Conservation (phyloP, 768 basidiomycete genomes). For the Gymnopilus dilepis region DNA sequence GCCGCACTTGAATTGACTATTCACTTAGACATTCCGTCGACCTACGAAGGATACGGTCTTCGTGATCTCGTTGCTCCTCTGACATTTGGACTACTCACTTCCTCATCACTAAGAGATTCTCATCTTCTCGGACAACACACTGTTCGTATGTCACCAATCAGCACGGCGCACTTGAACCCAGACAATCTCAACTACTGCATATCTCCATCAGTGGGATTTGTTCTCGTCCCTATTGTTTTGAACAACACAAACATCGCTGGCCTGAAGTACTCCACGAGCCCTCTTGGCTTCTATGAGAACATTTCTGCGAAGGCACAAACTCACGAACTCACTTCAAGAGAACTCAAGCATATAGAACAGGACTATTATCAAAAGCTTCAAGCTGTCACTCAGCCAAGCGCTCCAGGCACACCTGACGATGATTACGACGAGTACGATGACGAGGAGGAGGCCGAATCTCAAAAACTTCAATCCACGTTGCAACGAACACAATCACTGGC, state of each 20-base stretch:
- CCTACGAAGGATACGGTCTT: constrained; percentile 52
- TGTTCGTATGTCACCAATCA: constrained; percentile 90
- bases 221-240: constrained; percentile 82
- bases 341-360: constrained; percentile 71
- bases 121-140: constrained; percentile 88
- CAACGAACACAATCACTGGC: constrained; percentile 78
- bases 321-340: constrained; percentile 62
- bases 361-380: constrained; percentile 58
- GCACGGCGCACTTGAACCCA: constrained; percentile 90
- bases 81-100: constrained; percentile 55
- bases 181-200: constrained; percentile 77
- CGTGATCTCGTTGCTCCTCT: constrained; percentile 53
- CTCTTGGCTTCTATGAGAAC: constrained; percentile 55
- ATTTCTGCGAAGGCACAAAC: constrained; percentile 53
- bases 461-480: constrained; percentile 47
- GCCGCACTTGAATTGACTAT: neutral
- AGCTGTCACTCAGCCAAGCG: constrained; percentile 42
- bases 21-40: constrained; percentile 41
- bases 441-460: constrained; percentile 55
- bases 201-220: constrained; percentile 51
- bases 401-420: constrained; percentile 38
- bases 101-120: constrained; percentile 50
- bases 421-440: constrained; percentile 78
- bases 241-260: constrained; percentile 85
- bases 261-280: constrained; percentile 75